phyloP scores from a whole-genome alignment of 345 rosid genomes.

The Dimocarpus longan region DNA sequence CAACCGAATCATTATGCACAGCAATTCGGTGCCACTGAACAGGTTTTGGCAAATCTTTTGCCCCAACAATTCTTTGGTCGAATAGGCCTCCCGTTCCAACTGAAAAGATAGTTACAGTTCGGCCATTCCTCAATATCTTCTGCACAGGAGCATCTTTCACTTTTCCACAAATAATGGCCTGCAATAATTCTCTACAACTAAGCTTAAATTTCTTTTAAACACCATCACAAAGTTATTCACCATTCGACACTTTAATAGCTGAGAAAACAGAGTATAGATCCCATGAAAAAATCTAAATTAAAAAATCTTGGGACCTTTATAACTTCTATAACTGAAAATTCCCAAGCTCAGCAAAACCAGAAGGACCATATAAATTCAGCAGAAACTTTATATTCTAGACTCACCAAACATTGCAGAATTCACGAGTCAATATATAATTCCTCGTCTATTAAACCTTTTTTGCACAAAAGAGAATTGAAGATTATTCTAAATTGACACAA shows the following conservation, averaged over 20 bases:
- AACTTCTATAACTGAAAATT: neutral
- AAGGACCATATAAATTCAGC: neutral
- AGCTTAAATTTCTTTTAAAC: constrained; percentile 3
- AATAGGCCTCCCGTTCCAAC: constrained; percentile 94
- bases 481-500: neutral
- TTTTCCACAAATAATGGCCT: constrained; percentile 95
- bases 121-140: constrained; percentile 89
- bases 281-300: neutral
- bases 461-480: neutral
- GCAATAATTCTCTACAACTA: constrained; percentile 15
- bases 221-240: neutral
- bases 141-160: constrained; percentile 87
- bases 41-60: constrained; percentile 66
- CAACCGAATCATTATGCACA: constrained; percentile 78
- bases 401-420: neutral
- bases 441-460: neutral
- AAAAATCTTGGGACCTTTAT: neutral
- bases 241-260: neutral
- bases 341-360: neutral
- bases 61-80: constrained; percentile 73
- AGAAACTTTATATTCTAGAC: neutral
- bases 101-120: constrained; percentile 83
- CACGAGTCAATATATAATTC: neutral
- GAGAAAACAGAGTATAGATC: neutral
- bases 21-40: constrained; percentile 98